Evolutionary conservation across 2,329 filamentous ascomycete species (phyloP), one percentile per base, ranked within the genome.

Genomic region (Penicillium oxalicum): DNA sequence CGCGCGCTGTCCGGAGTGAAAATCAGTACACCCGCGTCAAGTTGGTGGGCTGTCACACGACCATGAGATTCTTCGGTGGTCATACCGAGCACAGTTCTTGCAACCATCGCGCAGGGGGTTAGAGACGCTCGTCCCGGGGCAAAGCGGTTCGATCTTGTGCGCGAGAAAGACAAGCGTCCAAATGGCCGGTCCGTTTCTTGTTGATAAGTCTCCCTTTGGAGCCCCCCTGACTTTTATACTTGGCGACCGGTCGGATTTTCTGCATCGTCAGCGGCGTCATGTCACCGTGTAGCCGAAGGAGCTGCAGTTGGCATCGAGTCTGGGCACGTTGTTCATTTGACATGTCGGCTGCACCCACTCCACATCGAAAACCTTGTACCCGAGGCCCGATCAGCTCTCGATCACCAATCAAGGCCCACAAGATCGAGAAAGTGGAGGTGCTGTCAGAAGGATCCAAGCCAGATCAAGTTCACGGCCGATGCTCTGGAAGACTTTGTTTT

Each of bases 261-360:
- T 11, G 11, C 33, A 9, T 29, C 42, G 42, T 45, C 13, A 45
- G 42, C 36, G 42, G 42, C 42, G 34, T 45, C 42, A 45, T 45
- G 25, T 25, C 13, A 13, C 9, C 13, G 9, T 38, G 8, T 38
- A 45, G 33, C 33, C 42, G 42, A 38, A n/a, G 34, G 11, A 29
- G 42, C 33, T 27, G n/a, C 9, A 27, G 25, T 38, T 38, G 4
- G n/a, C 42, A 12, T 18, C 5, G 42, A 24, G 9, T 29, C 8
- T 28, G 34, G 27, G 24, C 9, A 29, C 12, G 24, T 9, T 6
- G 26, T 12, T 45, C n/a, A 38, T 45, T 45, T 9, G 42, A 5
- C 26, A 1, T 6, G 12, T n/a, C 1, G 5, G 9, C 25, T 4
- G 5, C 8, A 13, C 6, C 7, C 9, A 37, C 34, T 38, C 42